A percentile compares a stretch with the other conserved stretches of the same genome.
These are phyloP conservation scores for Colletotrichum sp. DNA, from an alignment of 2,329 filamentous ascomycete species.

Conservation along the genomic window DNA sequence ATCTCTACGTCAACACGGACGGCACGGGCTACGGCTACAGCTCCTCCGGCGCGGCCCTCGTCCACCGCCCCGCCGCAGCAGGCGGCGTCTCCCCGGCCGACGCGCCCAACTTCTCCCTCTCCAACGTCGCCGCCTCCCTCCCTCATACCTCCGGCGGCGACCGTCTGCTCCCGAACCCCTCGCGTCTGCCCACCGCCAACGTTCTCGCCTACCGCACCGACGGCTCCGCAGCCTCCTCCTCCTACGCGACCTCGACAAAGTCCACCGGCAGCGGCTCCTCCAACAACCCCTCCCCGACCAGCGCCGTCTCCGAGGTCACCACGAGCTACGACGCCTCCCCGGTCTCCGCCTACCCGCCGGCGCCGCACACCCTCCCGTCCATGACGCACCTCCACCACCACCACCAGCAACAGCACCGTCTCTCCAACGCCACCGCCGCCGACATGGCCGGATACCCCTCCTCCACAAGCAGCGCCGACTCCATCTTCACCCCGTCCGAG, in stretches of 20 bases:
- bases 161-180: conserved; percentile 39
- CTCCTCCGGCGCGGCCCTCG: conserved; percentile 28
- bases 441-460: conserved; percentile 10
- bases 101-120: conserved; percentile 43
- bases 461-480: conserved; percentile 2
- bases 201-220: conserved; percentile 24
- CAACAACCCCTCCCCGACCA: conserved; percentile 13
- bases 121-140: conserved; percentile 44
- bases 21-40: conserved; percentile 35
- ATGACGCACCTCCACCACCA: conserved; percentile 6
- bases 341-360: conserved; percentile 6
- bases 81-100: conserved; percentile 28
- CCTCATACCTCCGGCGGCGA: conserved; percentile 34
- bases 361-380: conserved; percentile 11
- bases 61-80: conserved; percentile 36
- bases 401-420: background rate
- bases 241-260: conserved; percentile 2
- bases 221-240: background rate
- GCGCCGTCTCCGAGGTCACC: background rate
- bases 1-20: conserved; percentile 41
- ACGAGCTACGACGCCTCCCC: background rate
- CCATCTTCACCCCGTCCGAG: conserved; percentile 21
- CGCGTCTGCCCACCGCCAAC: conserved; percentile 34
- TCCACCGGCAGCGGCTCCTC: background rate
- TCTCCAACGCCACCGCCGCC: background rate